These are phyloP conservation scores for Rhizoctonia solani DNA, from an alignment of 1,284 basidiomycete species.

Conservation along the genomic window DNA sequence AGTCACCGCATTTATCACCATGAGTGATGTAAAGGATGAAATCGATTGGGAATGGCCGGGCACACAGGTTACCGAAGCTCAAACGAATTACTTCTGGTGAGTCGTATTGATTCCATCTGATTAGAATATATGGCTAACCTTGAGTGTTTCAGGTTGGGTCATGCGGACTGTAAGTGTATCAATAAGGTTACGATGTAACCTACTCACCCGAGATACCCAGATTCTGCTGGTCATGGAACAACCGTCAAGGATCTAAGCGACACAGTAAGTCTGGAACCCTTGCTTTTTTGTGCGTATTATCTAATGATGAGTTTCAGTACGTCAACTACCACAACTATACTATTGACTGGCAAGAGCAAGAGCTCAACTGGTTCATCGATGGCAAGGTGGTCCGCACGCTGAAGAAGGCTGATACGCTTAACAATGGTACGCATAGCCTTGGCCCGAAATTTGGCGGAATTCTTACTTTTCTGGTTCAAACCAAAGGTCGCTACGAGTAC, in stretches of 20 bases:
- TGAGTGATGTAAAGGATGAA: slow-evolving; percentile 79
- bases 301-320: background rate
- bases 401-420: slow-evolving; percentile 61
- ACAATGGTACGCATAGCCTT: too few species aligned
- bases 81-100: slow-evolving; percentile 76
- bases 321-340: slow-evolving; percentile 76
- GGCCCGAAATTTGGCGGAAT: too few species aligned
- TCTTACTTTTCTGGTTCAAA: too few species aligned
- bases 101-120: background rate
- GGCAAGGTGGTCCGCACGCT: slow-evolving; percentile 70
- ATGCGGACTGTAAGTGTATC: slow-evolving; percentile 61
- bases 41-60: slow-evolving; percentile 74
- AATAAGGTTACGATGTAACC: background rate
- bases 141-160: slow-evolving; percentile 53
- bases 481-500: slow-evolving; percentile 63
- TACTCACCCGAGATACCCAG: slow-evolving; percentile 34
- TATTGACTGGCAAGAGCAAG: slow-evolving; percentile 75
- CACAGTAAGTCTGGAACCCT: slow-evolving; percentile 47
- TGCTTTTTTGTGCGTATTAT: slow-evolving; percentile 43
- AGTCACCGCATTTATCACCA: slow-evolving; percentile 82
- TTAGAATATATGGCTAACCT: background rate
- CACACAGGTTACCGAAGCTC: slow-evolving; percentile 60
- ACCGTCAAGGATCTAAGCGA: slow-evolving; percentile 56
- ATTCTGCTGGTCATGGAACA: slow-evolving; percentile 44
- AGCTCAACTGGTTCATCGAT: slow-evolving; percentile 70